A percentile compares a stretch with the other conserved stretches of the same genome.
Conservation (phyloP, 129 eudicot species). For the Glebionis coronaria region DNA sequence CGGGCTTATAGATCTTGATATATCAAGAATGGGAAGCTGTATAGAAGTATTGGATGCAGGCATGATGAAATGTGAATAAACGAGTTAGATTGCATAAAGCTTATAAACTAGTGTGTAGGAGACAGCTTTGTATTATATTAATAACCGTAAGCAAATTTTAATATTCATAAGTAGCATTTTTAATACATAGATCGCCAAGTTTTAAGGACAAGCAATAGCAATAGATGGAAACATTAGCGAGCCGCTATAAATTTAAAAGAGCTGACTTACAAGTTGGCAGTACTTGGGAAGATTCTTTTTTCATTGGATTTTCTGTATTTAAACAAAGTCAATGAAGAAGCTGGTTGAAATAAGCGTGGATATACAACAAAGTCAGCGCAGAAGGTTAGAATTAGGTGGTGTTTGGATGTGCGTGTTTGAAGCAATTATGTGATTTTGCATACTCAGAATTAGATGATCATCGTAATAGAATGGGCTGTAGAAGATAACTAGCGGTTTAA, state of each 20-base stretch:
- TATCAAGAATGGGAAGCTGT: conserved; percentile 72
- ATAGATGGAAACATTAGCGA: conserved; percentile 32
- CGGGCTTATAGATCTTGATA: conserved; percentile 54
- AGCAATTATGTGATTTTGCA: neutral
- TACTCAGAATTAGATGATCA: neutral
- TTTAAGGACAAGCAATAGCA: conserved; percentile 38
- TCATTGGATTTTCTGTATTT: conserved; percentile 19
- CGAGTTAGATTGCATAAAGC: conserved; percentile 29
- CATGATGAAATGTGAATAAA: conserved; percentile 34
- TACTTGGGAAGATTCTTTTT: conserved; percentile 33
- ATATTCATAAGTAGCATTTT: conserved; percentile 20
- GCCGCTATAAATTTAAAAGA: conserved; percentile 25
- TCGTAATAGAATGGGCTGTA: too few relatives aligned
- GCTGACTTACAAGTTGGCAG: conserved; percentile 39
- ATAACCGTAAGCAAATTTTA: conserved; percentile 11
- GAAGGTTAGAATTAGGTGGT: neutral
- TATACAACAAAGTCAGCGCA: too few relatives aligned
- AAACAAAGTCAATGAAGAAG: conserved; percentile 36
- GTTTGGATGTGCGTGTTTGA: conserved; percentile 27
- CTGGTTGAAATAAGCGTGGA: neutral
- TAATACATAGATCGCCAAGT: neutral
- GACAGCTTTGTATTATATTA: conserved; percentile 26
- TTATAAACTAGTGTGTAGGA: conserved; percentile 25
- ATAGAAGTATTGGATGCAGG: conserved; percentile 45
- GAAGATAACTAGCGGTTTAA: too few relatives aligned